phyloP scores from a whole-genome alignment of 1,284 basidiomycete species.

The Microbotryum intermedium region DNA sequence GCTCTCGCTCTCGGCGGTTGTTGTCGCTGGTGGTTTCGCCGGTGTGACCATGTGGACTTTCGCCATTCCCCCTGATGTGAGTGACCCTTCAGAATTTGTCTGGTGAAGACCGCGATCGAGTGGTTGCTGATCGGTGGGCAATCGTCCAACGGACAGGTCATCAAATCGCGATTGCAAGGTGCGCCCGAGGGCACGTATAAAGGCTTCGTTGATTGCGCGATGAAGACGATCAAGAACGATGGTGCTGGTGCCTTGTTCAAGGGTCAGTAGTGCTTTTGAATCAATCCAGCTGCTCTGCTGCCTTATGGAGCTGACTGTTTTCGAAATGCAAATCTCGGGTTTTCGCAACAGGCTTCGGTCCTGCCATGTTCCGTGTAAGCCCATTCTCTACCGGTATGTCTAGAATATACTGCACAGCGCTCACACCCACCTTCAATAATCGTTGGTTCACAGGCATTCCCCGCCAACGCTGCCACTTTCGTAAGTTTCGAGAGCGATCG shows the following conservation, averaged over 20 bases:
- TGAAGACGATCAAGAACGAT: slow-evolving; percentile 86
- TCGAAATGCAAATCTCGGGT: background rate
- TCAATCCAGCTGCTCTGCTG: slow-evolving; percentile 13
- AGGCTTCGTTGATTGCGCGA: slow-evolving; percentile 84
- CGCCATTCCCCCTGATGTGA: slow-evolving; percentile 86
- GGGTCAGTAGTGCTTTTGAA: slow-evolving; percentile 44
- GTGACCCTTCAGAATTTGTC: slow-evolving; percentile 35
- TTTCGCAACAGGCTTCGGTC: slow-evolving; percentile 40
- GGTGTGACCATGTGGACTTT: slow-evolving; percentile 97
- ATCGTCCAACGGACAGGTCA: slow-evolving; percentile 50
- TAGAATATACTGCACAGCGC: no score
- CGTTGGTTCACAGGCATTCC: slow-evolving; percentile 49
- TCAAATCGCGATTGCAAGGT: slow-evolving; percentile 96
- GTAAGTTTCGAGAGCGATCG: slow-evolving; percentile 47
- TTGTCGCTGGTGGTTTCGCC: slow-evolving; percentile 86
- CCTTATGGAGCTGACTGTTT: no score
- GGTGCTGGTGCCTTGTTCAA: slow-evolving; percentile 87
- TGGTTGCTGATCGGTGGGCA: slow-evolving; percentile 34
- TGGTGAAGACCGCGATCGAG: background rate
- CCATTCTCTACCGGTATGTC: no score
- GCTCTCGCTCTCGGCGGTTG: slow-evolving; percentile 77
- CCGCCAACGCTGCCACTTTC: slow-evolving; percentile 92
- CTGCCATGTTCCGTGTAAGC: background rate
- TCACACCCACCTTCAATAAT: background rate
- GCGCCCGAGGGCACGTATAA: slow-evolving; percentile 92